Percentiles rank a stretch among this genome's conserved stretches.
Evolutionary conservation across 257 asterid genomes (phyloP).

Genomic region (Leptodermis oblonga): DNA sequence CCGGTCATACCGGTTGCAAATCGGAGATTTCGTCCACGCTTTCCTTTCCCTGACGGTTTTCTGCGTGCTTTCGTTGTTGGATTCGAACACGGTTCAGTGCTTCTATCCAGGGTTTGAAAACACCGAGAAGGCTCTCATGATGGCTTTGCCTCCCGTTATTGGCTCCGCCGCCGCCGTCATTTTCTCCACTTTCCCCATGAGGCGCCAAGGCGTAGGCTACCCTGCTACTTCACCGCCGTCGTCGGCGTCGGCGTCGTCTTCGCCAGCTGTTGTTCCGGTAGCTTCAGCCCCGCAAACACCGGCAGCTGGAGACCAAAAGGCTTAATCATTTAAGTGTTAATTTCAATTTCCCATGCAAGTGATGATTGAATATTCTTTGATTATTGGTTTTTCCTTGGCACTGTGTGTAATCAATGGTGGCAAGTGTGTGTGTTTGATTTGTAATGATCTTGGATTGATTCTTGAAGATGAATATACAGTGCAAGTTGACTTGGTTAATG

Average conservation of each 20-base stretch:
- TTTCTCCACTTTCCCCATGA: conserved; percentile 56
- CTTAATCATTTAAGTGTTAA: neutral
- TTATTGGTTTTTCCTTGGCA: too few relatives aligned
- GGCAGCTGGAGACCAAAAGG: neutral
- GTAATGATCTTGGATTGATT: too few relatives aligned
- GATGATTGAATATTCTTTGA: neutral
- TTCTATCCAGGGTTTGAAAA: conserved; percentile 62
- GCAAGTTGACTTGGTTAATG: too few relatives aligned
- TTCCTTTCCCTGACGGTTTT: conserved; percentile 50
- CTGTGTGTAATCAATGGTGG: too few relatives aligned
- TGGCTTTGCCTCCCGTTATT: conserved; percentile 59
- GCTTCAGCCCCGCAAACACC: neutral
- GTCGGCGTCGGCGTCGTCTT: neutral
- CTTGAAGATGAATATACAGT: too few relatives aligned
- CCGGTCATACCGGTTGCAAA: conserved; percentile 39
- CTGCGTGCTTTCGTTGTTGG: conserved; percentile 54
- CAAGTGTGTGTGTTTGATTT: too few relatives aligned
- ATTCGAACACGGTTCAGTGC: conserved; percentile 54
- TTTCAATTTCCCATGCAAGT: neutral
- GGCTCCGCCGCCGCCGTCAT: conserved; percentile 49
- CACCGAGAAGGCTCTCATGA: conserved; percentile 45
- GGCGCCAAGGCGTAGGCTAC: conserved; percentile 77
- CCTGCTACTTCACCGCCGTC: conserved; percentile 3
- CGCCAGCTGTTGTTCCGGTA: neutral
- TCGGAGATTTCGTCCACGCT: conserved; percentile 69